phyloP scores from a whole-genome alignment of 1,284 basidiomycete genomes.

The Ustilago loliicola region DNA sequence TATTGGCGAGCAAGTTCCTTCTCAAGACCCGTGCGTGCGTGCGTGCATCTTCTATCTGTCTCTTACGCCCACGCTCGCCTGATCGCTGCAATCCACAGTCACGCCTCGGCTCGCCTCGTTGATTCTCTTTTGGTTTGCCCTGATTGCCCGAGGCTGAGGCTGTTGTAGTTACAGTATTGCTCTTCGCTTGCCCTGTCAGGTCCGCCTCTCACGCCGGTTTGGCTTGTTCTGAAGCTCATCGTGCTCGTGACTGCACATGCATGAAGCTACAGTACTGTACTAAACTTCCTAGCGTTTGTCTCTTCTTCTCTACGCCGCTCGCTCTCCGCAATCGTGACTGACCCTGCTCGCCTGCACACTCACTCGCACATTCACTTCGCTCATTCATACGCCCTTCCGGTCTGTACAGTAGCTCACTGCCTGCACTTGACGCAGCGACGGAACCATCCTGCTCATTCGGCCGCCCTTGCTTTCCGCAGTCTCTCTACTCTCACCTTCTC shows the following conservation, averaged over 20 bases:
- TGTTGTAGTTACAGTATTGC: neutral
- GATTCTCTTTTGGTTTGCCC: neutral
- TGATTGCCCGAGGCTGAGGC: constrained; percentile 1
- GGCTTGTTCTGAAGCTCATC: neutral
- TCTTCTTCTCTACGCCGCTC: neutral
- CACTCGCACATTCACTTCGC: neutral
- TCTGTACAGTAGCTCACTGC: neutral
- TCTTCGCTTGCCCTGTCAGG: neutral
- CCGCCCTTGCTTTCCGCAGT: neutral
- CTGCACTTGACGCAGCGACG: neutral
- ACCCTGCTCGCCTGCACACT: neutral
- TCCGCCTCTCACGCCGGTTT: neutral
- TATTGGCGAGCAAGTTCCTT: neutral
- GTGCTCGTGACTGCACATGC: neutral
- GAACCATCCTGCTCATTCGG: neutral
- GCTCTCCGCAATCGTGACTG: constrained; percentile 1
- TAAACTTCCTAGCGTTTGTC: neutral
- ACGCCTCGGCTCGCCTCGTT: constrained; percentile 5
- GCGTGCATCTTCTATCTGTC: neutral
- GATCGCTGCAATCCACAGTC: constrained; percentile 8
- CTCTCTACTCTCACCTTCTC: neutral
- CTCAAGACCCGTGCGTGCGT: neutral
- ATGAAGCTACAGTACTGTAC: neutral
- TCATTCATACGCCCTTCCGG: neutral
- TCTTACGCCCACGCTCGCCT: constrained; percentile 16